These are phyloP conservation scores for Fragaria iinumae DNA, from an alignment of 306 rosid genomes.

Conservation along the genomic window DNA sequence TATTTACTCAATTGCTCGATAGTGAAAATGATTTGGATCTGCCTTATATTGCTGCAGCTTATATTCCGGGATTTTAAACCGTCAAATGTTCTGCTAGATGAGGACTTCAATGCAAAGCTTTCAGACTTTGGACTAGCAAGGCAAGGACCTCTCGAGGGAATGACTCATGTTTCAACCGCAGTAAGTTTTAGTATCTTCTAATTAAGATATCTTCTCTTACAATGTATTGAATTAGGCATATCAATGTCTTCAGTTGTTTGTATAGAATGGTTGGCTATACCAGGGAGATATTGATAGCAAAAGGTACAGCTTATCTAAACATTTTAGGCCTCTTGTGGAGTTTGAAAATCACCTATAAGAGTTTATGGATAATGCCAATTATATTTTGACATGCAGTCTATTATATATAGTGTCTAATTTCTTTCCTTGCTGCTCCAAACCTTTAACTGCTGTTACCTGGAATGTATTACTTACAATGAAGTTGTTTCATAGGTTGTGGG, in stretches of 20 bases:
- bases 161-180: conserved; percentile 78
- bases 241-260: not conserved
- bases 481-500: conserved; percentile 78
- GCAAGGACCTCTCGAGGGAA: conserved; percentile 90
- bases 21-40: conserved; percentile 32
- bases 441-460: conserved; percentile 11
- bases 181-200: conserved; percentile 43
- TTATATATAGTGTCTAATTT: not conserved
- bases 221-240: not conserved
- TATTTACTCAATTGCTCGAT: not conserved
- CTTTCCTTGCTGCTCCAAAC: not conserved
- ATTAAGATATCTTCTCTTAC: not conserved
- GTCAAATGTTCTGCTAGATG: conserved; percentile 83
- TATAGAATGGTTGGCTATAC: not conserved
- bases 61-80: conserved; percentile 95
- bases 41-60: conserved; percentile 57
- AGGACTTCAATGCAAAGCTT: conserved; percentile 89
- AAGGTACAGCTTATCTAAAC: not conserved
- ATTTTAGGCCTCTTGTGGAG: conserved; percentile 9
- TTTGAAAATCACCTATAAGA: not conserved
- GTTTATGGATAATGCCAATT: not conserved
- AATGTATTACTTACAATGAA: conserved; percentile 25
- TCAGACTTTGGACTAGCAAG: conserved; percentile 99
- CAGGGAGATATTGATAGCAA: not conserved
- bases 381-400: not conserved